Conservation (phyloP, 768 basidiomycete species). For the Hypholoma fasciculare region DNA sequence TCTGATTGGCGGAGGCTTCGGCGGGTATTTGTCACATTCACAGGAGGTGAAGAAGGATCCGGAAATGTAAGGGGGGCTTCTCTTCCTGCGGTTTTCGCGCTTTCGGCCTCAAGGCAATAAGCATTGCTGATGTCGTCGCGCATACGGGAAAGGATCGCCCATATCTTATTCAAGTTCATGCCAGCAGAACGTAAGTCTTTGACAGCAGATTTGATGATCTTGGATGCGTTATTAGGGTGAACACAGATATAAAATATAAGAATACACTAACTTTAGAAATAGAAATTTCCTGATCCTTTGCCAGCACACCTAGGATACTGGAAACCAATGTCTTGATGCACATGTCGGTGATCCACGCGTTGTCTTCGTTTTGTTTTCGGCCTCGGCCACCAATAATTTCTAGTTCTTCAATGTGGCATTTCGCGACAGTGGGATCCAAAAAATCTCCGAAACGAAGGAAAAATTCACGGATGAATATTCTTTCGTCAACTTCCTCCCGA, state of each 20-base stretch:
- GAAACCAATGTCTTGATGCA: constrained; percentile 66
- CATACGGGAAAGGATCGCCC: constrained; percentile 52
- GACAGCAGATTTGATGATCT: constrained; percentile 45
- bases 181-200: constrained; percentile 56
- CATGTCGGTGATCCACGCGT: constrained; percentile 65
- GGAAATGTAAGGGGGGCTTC: constrained; percentile 40
- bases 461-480: constrained; percentile 78
- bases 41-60: constrained; percentile 60
- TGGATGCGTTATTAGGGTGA: not conserved
- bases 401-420: constrained; percentile 59
- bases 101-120: not conserved
- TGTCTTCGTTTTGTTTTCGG: constrained; percentile 33
- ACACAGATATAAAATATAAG: not conserved
- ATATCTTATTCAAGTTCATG: constrained; percentile 61
- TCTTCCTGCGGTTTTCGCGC: not conserved
- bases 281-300: constrained; percentile 38
- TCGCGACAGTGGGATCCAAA: constrained; percentile 43
- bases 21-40: constrained; percentile 39
- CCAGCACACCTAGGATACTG: constrained; percentile 58
- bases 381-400: constrained; percentile 49
- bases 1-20: constrained; percentile 44
- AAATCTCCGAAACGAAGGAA: constrained; percentile 58
- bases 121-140: constrained; percentile 31
- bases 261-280: constrained; percentile 32
- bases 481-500: constrained; percentile 50